Evolutionary conservation across 106 monocot genomes (phyloP), one percentile per base, ranked within the genome.

Genomic region (Xerophyta viscosa): DNA sequence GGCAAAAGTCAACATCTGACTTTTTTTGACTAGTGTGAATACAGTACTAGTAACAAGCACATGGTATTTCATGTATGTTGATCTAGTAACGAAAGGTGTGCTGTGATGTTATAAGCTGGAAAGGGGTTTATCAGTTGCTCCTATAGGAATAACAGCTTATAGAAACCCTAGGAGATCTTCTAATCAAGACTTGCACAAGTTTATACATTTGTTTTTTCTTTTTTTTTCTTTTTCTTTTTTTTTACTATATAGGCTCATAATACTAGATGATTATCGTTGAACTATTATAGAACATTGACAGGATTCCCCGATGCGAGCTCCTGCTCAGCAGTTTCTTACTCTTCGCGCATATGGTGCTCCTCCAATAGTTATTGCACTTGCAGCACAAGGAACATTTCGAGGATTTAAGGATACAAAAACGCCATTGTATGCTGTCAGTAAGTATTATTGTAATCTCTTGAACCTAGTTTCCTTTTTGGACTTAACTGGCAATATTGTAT

Each of bases 351-450:
- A 76, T 60, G 96, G 85, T 56, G 85, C 89, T 68, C 96, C 96
- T 49, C 71, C 96, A 68, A 77, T 86, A 30, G 82, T 86, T 31
- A 60, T 89, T 54, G 88, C 96, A 52, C 89, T 98, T 82, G 96
- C 96, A 48, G 85, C 96, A 41, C 96, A 98, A 69, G 96, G 96
- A 52, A 74, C 85, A 33, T 98, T 98, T 88, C 84, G 85, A 58
- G 96, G 89, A 53, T 98, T 89, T 60, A 71, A 64, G 74, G 89
- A 96, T 79, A 96, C 88, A 61, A 96, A 77, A 58, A 98, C 96
- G 29, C 96, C 96, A 61, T 42, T 89, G 46, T 86, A 79, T 79
- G 96, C 89, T 66, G 73, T 96, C 37, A 76, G 94, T 96, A 57
- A 54, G 83, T 62, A 59, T 20, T 24, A 46, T 20, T 46, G 18